Percentiles rank a stretch among this genome's conserved stretches.
Conservation (phyloP, 495 filamentous ascomycete species). For the Hamigera avellanea region DNA sequence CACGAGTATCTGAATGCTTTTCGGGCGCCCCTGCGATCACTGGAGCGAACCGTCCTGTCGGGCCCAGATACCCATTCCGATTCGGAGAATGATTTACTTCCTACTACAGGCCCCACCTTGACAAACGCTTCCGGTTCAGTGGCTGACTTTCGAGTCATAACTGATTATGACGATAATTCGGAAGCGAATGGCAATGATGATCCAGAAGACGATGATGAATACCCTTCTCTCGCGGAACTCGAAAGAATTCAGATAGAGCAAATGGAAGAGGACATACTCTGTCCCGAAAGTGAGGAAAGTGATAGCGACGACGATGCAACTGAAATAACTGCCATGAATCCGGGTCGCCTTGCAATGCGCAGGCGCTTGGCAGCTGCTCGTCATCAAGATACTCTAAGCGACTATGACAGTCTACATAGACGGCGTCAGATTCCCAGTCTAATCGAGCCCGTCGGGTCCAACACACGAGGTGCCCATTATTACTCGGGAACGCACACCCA, state of each 20-base stretch:
- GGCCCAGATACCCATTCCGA: conserved; percentile 14
- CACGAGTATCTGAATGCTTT: conserved; percentile 29
- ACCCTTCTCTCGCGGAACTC: conserved; percentile 13
- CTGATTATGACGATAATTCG: conserved; percentile 35
- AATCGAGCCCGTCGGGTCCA: conserved; percentile 8
- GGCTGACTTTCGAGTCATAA: conserved; percentile 37
- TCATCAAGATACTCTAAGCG: conserved; percentile 10
- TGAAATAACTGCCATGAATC: conserved; percentile 12
- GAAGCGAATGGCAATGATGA: conserved; percentile 20
- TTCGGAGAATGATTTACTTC: conserved; percentile 11
- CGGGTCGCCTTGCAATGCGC: conserved; percentile 19
- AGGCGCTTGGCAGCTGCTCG: conserved; percentile 15
- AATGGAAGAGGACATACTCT: conserved; percentile 25
- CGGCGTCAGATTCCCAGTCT: conserved; percentile 16
- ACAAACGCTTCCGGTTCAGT: conserved; percentile 11
- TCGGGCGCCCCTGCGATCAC: conserved; percentile 23
- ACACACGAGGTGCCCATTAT: neutral
- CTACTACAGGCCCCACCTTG: conserved; percentile 1
- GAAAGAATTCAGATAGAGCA: conserved; percentile 12
- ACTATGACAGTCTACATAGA: conserved; percentile 8
- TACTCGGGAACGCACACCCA: neutral
- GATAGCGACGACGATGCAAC: conserved; percentile 26
- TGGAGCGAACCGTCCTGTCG: conserved; percentile 15
- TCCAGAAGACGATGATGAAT: conserved; percentile 13
- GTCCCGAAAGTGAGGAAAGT: conserved; percentile 42